Percentiles rank a stretch among this genome's conserved stretches.
These are phyloP conservation scores for Corymbia calophylla DNA, from an alignment of 441 rosid species.

Conservation along the genomic window DNA sequence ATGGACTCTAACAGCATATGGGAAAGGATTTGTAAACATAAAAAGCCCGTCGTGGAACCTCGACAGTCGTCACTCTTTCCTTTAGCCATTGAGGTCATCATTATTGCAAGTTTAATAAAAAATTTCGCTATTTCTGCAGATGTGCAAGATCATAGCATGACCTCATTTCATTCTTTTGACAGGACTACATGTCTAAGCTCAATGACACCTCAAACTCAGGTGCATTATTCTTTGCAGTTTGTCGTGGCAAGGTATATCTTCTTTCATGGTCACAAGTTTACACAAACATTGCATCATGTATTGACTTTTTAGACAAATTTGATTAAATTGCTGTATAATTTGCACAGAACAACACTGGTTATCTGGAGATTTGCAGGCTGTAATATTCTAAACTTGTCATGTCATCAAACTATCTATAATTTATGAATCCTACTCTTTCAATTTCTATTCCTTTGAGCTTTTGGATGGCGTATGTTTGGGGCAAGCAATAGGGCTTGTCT, in stretches of 20 bases:
- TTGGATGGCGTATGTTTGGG: background rate
- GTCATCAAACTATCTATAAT: background rate
- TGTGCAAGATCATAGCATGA: background rate
- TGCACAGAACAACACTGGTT: background rate
- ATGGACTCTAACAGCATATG: conserved; percentile 47
- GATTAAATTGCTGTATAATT: background rate
- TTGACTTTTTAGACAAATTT: background rate
- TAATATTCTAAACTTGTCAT: background rate
- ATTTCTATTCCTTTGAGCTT: background rate
- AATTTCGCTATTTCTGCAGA: background rate
- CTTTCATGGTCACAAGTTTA: background rate
- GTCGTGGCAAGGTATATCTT: conserved; percentile 90
- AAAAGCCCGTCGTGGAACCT: conserved; percentile 94
- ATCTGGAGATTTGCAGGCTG: background rate
- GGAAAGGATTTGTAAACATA: conserved; percentile 95
- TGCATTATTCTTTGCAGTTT: conserved; percentile 94
- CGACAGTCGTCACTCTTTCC: conserved; percentile 81
- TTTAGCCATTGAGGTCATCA: conserved; percentile 57
- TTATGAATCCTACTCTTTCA: background rate
- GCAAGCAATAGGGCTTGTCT: background rate
- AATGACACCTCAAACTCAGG: conserved; percentile 72
- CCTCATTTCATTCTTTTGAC: conserved; percentile 2
- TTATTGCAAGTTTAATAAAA: background rate
- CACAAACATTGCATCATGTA: background rate
- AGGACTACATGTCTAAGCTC: conserved; percentile 87